Evolutionary conservation across 2,329 filamentous ascomycete genomes (phyloP).

Genomic region (Diplodia intermedia): DNA sequence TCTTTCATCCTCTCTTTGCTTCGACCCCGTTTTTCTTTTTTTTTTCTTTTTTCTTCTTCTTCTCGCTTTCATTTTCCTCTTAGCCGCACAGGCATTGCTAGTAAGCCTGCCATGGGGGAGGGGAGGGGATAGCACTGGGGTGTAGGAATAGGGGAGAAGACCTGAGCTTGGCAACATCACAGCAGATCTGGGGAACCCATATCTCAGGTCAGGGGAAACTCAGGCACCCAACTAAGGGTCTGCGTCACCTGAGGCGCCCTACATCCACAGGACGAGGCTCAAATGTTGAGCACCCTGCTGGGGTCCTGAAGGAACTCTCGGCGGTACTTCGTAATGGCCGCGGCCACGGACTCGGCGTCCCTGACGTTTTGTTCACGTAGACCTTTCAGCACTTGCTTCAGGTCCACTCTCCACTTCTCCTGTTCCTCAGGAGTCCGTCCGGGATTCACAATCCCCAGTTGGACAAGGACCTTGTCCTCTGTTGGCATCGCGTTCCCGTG

Average conservation of each 20-base stretch:
- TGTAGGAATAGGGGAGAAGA: conserved; percentile 15
- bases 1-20: conserved; percentile 2
- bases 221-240: conserved; percentile 7
- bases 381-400: conserved; percentile 47
- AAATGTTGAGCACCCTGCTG: conserved; percentile 48
- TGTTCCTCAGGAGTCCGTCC: conserved; percentile 68
- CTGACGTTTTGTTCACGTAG: conserved; percentile 47
- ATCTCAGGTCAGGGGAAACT: conserved; percentile 8
- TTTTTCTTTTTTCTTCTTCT: background rate
- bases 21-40: conserved; percentile 6
- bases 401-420: conserved; percentile 54
- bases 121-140: background rate
- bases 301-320: conserved; percentile 51
- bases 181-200: conserved; percentile 23
- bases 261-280: conserved; percentile 2
- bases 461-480: conserved; percentile 77
- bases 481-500: conserved; percentile 39
- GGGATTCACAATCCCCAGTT: conserved; percentile 69
- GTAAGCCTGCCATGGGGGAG: background rate
- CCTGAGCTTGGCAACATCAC: conserved; percentile 26
- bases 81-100: background rate
- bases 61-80: background rate
- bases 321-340: conserved; percentile 49
- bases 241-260: conserved; percentile 3
- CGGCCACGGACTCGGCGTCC: conserved; percentile 49